A percentile compares a stretch with the other conserved stretches of the same genome.
phyloP scores from a whole-genome alignment of 192 early-diverging fungal species.

The Entophlyctis luteolus region DNA sequence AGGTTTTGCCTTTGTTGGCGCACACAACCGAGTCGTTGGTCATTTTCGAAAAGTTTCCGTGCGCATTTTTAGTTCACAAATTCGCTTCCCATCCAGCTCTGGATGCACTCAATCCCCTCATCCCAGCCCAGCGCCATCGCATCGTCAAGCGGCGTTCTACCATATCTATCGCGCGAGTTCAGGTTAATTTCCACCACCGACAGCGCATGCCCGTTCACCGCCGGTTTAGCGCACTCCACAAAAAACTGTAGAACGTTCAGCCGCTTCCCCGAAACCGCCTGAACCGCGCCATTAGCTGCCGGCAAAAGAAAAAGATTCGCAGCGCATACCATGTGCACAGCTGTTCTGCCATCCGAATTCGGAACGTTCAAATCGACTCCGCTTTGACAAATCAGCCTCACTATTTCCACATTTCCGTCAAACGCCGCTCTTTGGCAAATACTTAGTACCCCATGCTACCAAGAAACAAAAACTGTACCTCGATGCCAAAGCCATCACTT shows the following conservation, averaged over 20 bases:
- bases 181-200: conserved; percentile 38
- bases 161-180: conserved; percentile 48
- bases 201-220: not conserved
- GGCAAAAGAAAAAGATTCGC: not conserved
- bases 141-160: conserved; percentile 54
- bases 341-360: conserved; percentile 60
- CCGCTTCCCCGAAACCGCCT: conserved; percentile 15
- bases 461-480: conserved; percentile 35
- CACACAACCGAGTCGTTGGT: no score
- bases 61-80: no score
- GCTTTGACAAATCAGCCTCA: conserved; percentile 51
- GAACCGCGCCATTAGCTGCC: not conserved
- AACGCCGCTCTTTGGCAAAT: conserved; percentile 35
- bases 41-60: no score
- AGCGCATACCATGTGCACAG: conserved; percentile 60
- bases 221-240: not conserved
- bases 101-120: conserved; percentile 5
- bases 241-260: conserved; percentile 16
- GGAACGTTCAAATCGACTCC: conserved; percentile 67
- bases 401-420: conserved; percentile 45
- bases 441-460: not conserved
- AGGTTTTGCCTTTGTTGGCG: no score
- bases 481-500: conserved; percentile 54
- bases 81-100: conserved; percentile 10
- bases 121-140: conserved; percentile 25